These are phyloP conservation scores for Plantago lanceolata DNA, from an alignment of 305 asterid species.

Conservation along the genomic window DNA sequence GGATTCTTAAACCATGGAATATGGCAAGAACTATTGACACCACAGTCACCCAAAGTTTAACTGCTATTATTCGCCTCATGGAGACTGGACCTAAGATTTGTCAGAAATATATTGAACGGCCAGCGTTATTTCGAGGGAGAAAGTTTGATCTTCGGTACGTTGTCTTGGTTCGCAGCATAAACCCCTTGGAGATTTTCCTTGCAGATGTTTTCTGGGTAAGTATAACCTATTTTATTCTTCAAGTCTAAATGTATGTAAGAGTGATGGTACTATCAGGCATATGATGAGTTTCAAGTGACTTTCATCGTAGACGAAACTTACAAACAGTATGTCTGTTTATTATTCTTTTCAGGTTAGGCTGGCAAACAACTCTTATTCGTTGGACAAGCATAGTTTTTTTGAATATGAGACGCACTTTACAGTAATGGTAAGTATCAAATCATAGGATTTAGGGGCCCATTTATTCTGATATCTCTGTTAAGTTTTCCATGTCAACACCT, in stretches of 20 bases:
- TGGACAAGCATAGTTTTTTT: constrained; percentile 71
- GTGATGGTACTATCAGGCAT: neutral
- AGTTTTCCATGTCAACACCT: constrained; percentile 15
- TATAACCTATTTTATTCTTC: constrained; percentile 1
- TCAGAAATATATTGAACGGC: constrained; percentile 96
- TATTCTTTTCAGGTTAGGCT: constrained; percentile 62
- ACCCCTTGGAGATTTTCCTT: constrained; percentile 79
- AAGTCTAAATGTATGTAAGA: neutral
- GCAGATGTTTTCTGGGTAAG: constrained; percentile 90
- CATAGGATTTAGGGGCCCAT: constrained; percentile 2
- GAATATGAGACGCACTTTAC: constrained; percentile 97
- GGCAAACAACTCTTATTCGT: constrained; percentile 80
- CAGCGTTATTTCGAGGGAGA: constrained; percentile 79
- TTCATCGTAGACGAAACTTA: neutral
- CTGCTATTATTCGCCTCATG: constrained; percentile 92
- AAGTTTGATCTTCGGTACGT: constrained; percentile 92
- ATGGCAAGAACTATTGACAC: constrained; percentile 99
- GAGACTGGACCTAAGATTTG: constrained; percentile 96
- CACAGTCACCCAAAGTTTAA: constrained; percentile 65
- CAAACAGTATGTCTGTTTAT: neutral
- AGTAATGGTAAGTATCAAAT: constrained; percentile 65
- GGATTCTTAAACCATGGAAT: constrained; percentile 99
- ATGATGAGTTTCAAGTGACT: neutral
- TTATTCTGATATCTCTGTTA: constrained; percentile 1
- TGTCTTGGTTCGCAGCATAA: constrained; percentile 72